These are phyloP conservation scores for Epithele typhae DNA, from an alignment of 768 basidiomycete species.

Conservation along the genomic window DNA sequence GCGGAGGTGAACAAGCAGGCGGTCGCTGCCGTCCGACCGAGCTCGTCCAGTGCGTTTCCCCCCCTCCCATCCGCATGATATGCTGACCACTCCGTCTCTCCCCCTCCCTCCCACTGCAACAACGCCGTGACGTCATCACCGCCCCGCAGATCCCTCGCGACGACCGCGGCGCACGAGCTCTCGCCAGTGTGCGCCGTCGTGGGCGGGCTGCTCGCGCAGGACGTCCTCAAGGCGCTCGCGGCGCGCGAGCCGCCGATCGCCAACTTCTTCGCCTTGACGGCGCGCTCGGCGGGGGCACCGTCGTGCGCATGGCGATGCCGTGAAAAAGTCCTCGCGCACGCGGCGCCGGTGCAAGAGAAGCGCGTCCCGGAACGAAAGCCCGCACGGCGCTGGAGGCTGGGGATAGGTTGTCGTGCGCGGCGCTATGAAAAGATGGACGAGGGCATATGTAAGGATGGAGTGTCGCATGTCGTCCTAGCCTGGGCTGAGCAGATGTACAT, in stretches of 20 bases:
- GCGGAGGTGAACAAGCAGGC: conserved; percentile 72
- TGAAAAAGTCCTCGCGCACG: too few relatives aligned
- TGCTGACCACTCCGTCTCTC: background rate
- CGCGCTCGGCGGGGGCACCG: conserved; percentile 69
- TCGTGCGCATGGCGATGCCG: conserved; percentile 47
- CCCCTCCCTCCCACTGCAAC: background rate
- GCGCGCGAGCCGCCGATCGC: conserved; percentile 90
- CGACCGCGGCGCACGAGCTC: conserved; percentile 78
- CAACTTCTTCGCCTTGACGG: conserved; percentile 93
- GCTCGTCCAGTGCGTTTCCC: conserved; percentile 53
- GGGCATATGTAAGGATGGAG: too few relatives aligned
- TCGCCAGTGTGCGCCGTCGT: conserved; percentile 92
- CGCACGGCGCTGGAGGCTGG: background rate
- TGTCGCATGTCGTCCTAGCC: too few relatives aligned
- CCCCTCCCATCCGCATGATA: background rate
- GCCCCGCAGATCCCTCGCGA: conserved; percentile 70
- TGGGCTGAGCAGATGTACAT: background rate
- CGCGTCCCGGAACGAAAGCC: too few relatives aligned
- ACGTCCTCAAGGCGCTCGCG: conserved; percentile 86
- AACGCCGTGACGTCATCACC: too few relatives aligned
- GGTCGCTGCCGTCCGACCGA: conserved; percentile 52
- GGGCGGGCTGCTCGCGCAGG: conserved; percentile 92
- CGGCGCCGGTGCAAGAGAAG: too few relatives aligned
- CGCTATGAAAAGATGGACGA: too few relatives aligned
- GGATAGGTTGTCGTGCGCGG: background rate